Evolutionary conservation across 106 monocot species (phyloP).

Genomic region (Gastrodia elata): DNA sequence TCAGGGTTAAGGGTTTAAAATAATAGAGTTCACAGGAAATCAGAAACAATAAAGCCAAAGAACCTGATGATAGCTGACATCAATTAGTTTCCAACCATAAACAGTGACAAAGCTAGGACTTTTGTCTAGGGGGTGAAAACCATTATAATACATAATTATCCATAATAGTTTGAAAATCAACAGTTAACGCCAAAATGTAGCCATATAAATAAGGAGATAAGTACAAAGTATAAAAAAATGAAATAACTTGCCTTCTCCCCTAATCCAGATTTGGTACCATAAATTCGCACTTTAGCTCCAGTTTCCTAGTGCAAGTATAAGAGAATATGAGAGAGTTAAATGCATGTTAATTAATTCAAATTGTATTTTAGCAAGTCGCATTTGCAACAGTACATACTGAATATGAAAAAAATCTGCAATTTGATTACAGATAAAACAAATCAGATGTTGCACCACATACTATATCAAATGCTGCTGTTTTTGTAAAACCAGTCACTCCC

Average conservation of each 20-base stretch:
- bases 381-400: neutral
- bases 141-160: neutral
- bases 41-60: neutral
- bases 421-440: neutral
- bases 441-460: neutral
- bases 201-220: neutral
- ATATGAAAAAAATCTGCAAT: neutral
- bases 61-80: neutral
- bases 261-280: conserved; percentile 57
- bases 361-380: neutral
- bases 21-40: too few relatives aligned
- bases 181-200: neutral
- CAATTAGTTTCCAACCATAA: neutral
- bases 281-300: conserved; percentile 71
- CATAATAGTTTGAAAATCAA: neutral
- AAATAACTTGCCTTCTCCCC: conserved; percentile 58
- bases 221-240: neutral
- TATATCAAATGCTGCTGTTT: neutral
- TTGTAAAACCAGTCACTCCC: neutral
- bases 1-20: too few relatives aligned
- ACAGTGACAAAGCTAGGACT: neutral
- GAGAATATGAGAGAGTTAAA: conserved; percentile 2
- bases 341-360: neutral
- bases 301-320: conserved; percentile 56
- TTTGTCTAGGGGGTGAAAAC: neutral